phyloP scores from a whole-genome alignment of 805 yeast genomes.

The Grigorovia humatica region DNA sequence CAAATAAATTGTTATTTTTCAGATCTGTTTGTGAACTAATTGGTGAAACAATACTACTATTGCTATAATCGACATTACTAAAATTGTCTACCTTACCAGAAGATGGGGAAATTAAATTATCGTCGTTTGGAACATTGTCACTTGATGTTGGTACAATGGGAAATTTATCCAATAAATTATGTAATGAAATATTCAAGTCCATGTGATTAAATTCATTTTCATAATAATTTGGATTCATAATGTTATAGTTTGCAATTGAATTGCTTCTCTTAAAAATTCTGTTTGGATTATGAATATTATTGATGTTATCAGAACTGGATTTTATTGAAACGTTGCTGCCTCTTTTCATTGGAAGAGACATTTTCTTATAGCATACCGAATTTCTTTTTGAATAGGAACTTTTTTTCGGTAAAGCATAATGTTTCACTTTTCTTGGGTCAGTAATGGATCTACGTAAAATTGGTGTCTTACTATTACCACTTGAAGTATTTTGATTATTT shows the following conservation, averaged over 20 bases:
- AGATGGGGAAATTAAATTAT: not conserved
- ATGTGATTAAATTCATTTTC: not conserved
- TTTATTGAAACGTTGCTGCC: not conserved
- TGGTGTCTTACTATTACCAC: not conserved
- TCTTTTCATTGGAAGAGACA: not conserved
- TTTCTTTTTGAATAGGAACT: not conserved
- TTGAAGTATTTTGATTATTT: no score
- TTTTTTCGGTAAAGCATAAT: not conserved
- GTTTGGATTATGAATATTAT: not conserved
- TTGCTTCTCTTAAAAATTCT: not conserved
- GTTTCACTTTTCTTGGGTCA: not conserved
- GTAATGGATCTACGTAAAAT: not conserved
- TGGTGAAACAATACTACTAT: not conserved
- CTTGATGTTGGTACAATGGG: not conserved
- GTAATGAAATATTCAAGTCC: not conserved
- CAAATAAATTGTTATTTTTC: not conserved
- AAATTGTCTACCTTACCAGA: not conserved
- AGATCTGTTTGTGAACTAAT: not conserved
- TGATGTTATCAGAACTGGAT: not conserved
- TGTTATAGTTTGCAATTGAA: not conserved
- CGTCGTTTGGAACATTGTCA: not conserved
- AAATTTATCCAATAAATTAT: not conserved
- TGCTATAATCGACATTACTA: not conserved
- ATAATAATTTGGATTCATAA: not conserved
- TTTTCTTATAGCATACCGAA: not conserved